Evolutionary conservation across 257 asterid species (phyloP), one percentile per base, ranked within the genome.

Genomic region (Primulina huaijiensis): DNA sequence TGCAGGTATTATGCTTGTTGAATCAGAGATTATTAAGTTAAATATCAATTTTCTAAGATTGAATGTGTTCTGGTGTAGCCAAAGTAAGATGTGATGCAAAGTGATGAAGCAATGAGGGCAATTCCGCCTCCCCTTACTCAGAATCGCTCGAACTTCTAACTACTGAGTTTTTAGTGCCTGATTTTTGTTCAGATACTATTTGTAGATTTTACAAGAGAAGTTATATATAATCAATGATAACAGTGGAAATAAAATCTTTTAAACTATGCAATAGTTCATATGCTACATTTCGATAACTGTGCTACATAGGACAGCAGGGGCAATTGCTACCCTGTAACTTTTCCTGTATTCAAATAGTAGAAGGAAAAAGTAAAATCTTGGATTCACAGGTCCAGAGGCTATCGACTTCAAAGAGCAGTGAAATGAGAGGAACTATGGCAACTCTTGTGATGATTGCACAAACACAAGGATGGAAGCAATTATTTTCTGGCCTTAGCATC

Each of bases 401-500:
- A 21, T 75, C 84, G 29, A 82, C 72, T 34, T 79, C 89, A 19
- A 79, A 75, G 52, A 75, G 68, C 70, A 74, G 60, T 34, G 82
- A 85, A 8, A 77, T 64, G 83, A 80, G 73, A 74, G 96, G 96
- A 70, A 92, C 97, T 12, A 4, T 71, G 0, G 90, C 82, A 65
- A 83, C 94, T 53, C 95, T 92, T 16, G 80, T 77, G 56, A 68
- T 60, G 82, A 90, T 90, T 59, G 70, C 80, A 73, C 84, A 17
- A 69, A 84, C 75, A 59, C 84, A 89, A 71, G 98, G 98, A 62
- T 88, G 97, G 97, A 87, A 85, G 77, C 98, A 88, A 12, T 78
- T 92, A 25, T 92, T 90, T 82, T 87, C 97, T 0, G 98, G 97
- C 75, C 98, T 92, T 57, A 92, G 97, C 87, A 89, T 92, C 77